Conservation (phyloP, 768 basidiomycete species). For the Kwoniella sp. region DNA sequence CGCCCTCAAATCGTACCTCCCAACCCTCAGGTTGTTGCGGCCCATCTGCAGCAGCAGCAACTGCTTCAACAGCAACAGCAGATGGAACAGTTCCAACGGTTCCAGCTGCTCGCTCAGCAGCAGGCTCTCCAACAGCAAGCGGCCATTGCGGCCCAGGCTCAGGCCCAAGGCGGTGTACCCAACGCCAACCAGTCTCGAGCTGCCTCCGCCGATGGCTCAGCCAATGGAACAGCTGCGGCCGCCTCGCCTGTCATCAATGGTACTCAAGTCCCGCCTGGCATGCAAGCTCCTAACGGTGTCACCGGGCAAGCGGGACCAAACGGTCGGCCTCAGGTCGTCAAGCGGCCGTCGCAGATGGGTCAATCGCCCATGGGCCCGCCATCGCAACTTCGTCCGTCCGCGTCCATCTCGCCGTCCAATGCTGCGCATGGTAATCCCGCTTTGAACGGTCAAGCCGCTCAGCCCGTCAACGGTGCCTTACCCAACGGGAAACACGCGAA, state of each 20-base stretch:
- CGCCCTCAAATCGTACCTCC: constrained; percentile 27
- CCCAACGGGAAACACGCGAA: constrained; percentile 3
- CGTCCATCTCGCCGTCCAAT: constrained; percentile 17
- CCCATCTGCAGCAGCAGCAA: constrained; percentile 34
- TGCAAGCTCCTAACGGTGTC: constrained; percentile 15
- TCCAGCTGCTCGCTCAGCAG: constrained; percentile 27
- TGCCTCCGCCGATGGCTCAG: constrained; percentile 8
- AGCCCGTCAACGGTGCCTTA: constrained; percentile 7
- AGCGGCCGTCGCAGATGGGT: constrained; percentile 8
- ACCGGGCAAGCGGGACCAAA: not conserved
- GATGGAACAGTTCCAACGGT: constrained; percentile 38
- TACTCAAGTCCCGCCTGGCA: not conserved
- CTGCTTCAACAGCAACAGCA: constrained; percentile 16
- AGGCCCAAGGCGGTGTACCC: constrained; percentile 14
- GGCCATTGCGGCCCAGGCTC: constrained; percentile 24
- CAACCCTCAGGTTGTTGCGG: constrained; percentile 17
- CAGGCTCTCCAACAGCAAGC: constrained; percentile 23
- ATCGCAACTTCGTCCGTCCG: constrained; percentile 1
- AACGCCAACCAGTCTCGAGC: constrained; percentile 6
- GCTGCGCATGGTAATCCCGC: constrained; percentile 7
- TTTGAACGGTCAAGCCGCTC: constrained; percentile 9
- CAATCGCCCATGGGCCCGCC: constrained; percentile 14
- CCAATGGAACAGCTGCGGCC: no score
- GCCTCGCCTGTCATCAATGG: constrained; percentile 12
- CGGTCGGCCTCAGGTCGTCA: constrained; percentile 6